Base-by-base conservation (phyloP, 805 yeast species). In the Wickerhamiella parazyma region DNA sequence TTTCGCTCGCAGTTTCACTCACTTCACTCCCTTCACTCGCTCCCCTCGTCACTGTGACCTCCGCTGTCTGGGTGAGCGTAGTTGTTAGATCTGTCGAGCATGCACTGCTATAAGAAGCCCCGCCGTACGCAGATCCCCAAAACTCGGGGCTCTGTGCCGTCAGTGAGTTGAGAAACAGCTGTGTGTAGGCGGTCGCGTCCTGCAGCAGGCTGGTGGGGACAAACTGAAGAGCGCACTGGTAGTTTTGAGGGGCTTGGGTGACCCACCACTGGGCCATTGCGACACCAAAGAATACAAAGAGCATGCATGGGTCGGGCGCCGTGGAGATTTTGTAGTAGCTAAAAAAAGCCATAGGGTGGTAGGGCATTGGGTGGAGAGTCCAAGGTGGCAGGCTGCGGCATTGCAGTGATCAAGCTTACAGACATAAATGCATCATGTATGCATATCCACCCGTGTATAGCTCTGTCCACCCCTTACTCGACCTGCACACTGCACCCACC, bases 171-270 rank as follows among this genome's bases (percentile, higher is more conserved):
- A 33, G 24, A 25, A 40, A 40, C 5, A 18, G 16, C 16, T 40
- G 33, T n/a, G 22, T 16, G 38, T 40, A 40, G 9, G 25, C 37
- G 2, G 38, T 31, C 3, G 43, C 43, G n/a, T 22, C 36, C 10
- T 16, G 14, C 14, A 40, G 25, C 18, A 40, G 17, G 25, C 21
- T 31, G 11, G n/a, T 11, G 14, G 43, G 43, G 1, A 40, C 43
- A 25, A 40, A 40, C 2, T 19, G n/a, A 9, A 40, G 38, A 6
- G 38, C 43, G 19, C 43, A 40, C 38, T 40, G 43, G n/a, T 40
- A 40, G 8, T 21, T 18, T 18, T 22, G 17, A 11, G 43, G 43
- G 8, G 26, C 33, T 10, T 33, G 38, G 2, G 43, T 33, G 9
- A 33, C 24, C 43, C 43, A 40, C 43, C 43, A 40, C 5, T 33